Evolutionary conservation across 768 basidiomycete species (phyloP).

Genomic region (Boletellus emodensis): DNA sequence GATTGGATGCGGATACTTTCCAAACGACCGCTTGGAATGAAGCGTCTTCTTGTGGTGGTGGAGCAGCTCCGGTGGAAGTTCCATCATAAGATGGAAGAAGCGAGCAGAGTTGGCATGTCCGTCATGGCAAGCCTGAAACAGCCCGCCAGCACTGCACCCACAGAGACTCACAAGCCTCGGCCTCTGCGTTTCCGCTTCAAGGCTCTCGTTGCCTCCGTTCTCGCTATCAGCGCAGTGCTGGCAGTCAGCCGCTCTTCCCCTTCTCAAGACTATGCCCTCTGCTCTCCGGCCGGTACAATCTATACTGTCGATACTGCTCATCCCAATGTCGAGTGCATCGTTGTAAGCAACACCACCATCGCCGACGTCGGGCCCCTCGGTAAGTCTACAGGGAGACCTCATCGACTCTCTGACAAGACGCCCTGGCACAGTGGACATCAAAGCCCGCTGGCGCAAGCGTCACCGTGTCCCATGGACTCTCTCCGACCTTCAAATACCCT

Average conservation of each 20-base stretch:
- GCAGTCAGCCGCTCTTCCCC: background rate
- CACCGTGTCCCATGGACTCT: background rate
- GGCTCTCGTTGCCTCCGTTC: slow-evolving; percentile 1
- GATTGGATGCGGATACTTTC: slow-evolving; percentile 55
- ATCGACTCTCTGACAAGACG: background rate
- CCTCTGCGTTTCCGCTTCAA: background rate
- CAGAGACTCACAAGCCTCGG: too few relatives aligned
- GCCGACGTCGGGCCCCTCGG: slow-evolving; percentile 46
- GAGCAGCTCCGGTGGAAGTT: slow-evolving; percentile 18
- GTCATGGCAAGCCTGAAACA: background rate
- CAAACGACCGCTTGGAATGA: slow-evolving; percentile 60
- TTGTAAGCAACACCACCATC: slow-evolving; percentile 47
- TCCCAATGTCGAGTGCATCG: slow-evolving; percentile 60
- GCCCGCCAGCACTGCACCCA: background rate
- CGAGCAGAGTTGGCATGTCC: background rate
- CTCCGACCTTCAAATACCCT: slow-evolving; percentile 18
- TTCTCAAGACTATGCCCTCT: slow-evolving; percentile 49
- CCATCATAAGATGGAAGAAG: slow-evolving; percentile 12
- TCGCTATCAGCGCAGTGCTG: slow-evolving; percentile 9
- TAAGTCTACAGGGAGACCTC: slow-evolving; percentile 14
- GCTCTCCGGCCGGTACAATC: slow-evolving; percentile 47
- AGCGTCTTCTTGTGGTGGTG: slow-evolving; percentile 34
- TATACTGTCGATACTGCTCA: slow-evolving; percentile 63
- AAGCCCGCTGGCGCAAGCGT: slow-evolving; percentile 20
- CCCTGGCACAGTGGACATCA: slow-evolving; percentile 19